Evolutionary conservation across 1,139 yeast species (phyloP).

Genomic region (Williopsis jadinii): DNA sequence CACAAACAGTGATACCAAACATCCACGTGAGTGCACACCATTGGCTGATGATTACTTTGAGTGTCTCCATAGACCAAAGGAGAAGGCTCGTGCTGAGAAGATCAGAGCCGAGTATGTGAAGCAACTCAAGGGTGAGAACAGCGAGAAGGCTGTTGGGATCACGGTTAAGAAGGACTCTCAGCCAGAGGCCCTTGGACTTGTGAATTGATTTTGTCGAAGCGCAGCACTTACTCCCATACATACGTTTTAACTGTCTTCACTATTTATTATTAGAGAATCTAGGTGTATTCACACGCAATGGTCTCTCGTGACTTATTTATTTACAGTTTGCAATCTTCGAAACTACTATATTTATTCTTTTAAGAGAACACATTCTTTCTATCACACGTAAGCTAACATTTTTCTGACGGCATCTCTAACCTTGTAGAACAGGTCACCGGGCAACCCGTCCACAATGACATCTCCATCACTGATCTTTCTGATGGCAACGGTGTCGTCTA

Average conservation of each 20-base stretch:
- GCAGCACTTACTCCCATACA: too few relatives aligned
- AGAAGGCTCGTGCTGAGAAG: slow-evolving; percentile 22
- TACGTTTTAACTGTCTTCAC: too few relatives aligned
- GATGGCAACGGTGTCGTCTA: slow-evolving; percentile 71
- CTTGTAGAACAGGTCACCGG: slow-evolving; percentile 69
- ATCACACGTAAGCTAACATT: slow-evolving; percentile 69
- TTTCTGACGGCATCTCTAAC: slow-evolving; percentile 71
- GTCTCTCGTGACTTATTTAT: not conserved
- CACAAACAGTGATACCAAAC: slow-evolving; percentile 31
- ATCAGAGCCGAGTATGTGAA: slow-evolving; percentile 23
- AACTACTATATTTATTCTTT: not conserved
- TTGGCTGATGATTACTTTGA: slow-evolving; percentile 40
- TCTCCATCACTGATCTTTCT: slow-evolving; percentile 78
- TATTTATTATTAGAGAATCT: too few relatives aligned
- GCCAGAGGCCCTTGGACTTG: slow-evolving; percentile 24
- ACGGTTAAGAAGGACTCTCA: slow-evolving; percentile 18
- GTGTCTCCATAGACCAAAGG: slow-evolving; percentile 42
- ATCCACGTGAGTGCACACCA: slow-evolving; percentile 31
- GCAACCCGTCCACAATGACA: slow-evolving; percentile 75
- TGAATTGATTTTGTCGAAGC: slow-evolving; percentile 12
- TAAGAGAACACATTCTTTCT: not conserved
- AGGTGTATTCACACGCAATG: not conserved
- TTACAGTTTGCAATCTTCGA: slow-evolving; percentile 1
- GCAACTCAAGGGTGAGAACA: slow-evolving; percentile 16
- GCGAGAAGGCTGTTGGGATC: slow-evolving; percentile 3